Base-by-base conservation (phyloP, 495 filamentous ascomycete genomes). In the Neurospora sp. region DNA sequence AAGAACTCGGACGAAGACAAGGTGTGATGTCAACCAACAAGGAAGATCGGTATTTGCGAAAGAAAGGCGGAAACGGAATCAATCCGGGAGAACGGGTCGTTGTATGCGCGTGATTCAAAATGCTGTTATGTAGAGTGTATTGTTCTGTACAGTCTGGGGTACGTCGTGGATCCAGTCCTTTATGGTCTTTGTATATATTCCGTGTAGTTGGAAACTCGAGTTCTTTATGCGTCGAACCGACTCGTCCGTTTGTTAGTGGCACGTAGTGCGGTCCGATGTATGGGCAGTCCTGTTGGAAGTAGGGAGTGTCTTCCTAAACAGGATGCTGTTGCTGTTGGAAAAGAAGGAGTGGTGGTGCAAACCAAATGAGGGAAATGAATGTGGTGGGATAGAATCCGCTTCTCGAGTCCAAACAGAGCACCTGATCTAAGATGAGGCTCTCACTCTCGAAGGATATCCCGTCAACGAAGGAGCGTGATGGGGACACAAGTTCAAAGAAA, bases 131-230 rank as follows among this genome's bases (percentile, higher is more conserved):
- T 66, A 66, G 54, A 66, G 54, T 66, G 54, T 66, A 66, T 66
- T 66, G 54, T 66, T 66, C 14, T 35, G 54, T 62, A 62, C 69
- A 46, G 72, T 31, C 39, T 71, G 18, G 71, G 71, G 41, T 44
- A 60, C 16, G 71, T 62, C 38, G 35, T 70, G 62, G 74, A 75
- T 73, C 74, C 60, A 70, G 72, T 73, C 71, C 71, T 69, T 73
- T 69, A 66, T 66, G 14, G 54, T 66, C 54, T 66, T 66, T 35
- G 54, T 66, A 35, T 7, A 35, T 35, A 18, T 66, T 66, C 54
- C 54, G 27, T 16, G 23, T 62, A 27, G 54, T 62, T 62, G 54
- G 54, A 62, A 62, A 35, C 54, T 31, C 27, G 31, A 66, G 54
- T 66, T 66, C 54, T 66, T 66, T 66, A 66, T 66, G 54, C 27